Evolutionary conservation across 352 stramenopile species (phyloP), one percentile per base, ranked within the genome.

Genomic region (Phytopythium kandeliae): DNA sequence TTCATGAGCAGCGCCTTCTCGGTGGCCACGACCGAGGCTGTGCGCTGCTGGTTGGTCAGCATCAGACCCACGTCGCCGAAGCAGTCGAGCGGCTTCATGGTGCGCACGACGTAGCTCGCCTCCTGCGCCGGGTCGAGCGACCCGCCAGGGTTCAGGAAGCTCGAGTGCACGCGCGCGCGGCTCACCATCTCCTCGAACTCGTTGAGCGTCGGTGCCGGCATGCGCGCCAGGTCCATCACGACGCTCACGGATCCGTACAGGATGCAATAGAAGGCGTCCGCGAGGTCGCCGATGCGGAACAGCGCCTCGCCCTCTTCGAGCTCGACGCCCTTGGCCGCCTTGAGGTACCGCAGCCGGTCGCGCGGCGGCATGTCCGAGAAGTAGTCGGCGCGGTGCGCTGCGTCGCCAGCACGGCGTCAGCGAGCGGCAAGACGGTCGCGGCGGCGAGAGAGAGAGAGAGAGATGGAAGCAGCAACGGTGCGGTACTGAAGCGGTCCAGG

Each of bases 131-230:
- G 62, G 75, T 78, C 68, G 2, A 74, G 35, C 8, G 61, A 65
- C 10, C 74, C 71, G 4, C 78, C 75, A 0, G 78, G 73, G 45
- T 86, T 85, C 35, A 86, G 50, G 10, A 86, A 71, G 26, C 75
- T 86, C 34, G 75, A 86, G 31, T 87, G 76, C 41, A 88, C 74
- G 21, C 74, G 73, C 19, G 74, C 72, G 16, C 79, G 76, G 48
- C 70, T 88, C 48, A 87, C 65, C 26, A 90, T 85, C 30, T 88
- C 74, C 46, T 87, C 77, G 28, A 90, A 85, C 43, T 87, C 74
- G 41, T 78, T 78, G 19, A 86, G 47, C 3, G 78, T 86, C n/a
- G 75, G 70, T 9, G 71, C 66, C 28, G 75, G 54, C 55, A 86
- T 80, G 35, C 72, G 76, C n/a, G 74, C 63, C 49, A 90, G 78